These are phyloP conservation scores for Cavenderia fasciculata DNA, from an alignment of 78 protist genomes.

Conservation along the genomic window DNA sequence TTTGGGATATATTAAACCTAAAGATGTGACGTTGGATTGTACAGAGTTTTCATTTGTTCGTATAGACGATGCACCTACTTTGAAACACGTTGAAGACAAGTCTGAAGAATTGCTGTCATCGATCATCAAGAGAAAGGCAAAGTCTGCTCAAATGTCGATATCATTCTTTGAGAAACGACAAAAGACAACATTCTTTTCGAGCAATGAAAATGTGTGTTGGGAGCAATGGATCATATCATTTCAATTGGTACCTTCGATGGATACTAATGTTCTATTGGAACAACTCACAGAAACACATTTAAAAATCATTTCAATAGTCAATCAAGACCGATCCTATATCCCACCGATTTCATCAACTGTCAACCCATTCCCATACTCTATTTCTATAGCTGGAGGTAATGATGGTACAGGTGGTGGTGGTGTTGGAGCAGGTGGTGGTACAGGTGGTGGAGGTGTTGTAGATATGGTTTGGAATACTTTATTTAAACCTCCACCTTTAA, in stretches of 20 bases:
- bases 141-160: conserved; percentile 22
- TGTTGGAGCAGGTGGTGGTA: not conserved
- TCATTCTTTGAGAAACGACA: conserved; percentile 53
- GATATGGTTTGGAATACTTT: conserved; percentile 41
- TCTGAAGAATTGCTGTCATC: conserved; percentile 55
- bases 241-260: conserved; percentile 27
- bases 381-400: no score
- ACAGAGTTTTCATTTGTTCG: conserved; percentile 37
- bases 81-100: conserved; percentile 44
- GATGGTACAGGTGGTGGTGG: not conserved
- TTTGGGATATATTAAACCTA: conserved; percentile 46
- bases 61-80: conserved; percentile 23
- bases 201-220: conserved; percentile 52
- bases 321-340: conserved; percentile 41
- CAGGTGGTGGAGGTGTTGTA: conserved; percentile 30
- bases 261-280: not conserved
- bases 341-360: conserved; percentile 32
- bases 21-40: conserved; percentile 49
- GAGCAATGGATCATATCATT: conserved; percentile 65
- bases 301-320: conserved; percentile 45
- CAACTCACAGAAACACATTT: conserved; percentile 19
- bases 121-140: conserved; percentile 33
- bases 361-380: conserved; percentile 28
- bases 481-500: conserved; percentile 51
- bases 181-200: conserved; percentile 41